Base-by-base conservation (phyloP, 352 stramenopile genomes). In the Thraustotheca clavata region DNA sequence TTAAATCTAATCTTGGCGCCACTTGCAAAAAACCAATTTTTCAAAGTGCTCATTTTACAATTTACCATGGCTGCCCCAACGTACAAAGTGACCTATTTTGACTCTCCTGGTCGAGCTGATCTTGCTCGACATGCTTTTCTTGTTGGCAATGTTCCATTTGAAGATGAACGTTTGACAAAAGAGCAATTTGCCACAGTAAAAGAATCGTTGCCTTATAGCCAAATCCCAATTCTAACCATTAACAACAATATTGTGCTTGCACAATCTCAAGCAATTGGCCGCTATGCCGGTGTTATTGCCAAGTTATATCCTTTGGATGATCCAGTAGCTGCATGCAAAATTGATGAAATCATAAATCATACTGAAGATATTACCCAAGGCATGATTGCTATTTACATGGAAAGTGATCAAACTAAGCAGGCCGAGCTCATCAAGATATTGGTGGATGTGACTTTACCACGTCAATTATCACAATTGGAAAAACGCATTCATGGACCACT, bases 31-130 rank as follows among this genome's bases (percentile, higher is more conserved):
- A n/a, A n/a, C n/a, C n/a, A n/a, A n/a, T n/a, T n/a, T n/a, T n/a
- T n/a, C n/a, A n/a, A n/a, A n/a, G n/a, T n/a, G n/a, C n/a, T n/a
- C n/a, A n/a, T n/a, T n/a, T n/a, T n/a, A n/a, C n/a, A n/a, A n/a
- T 20, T 31, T 9, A 24, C 43, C 3, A 52, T 52, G 43, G 43
- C n/a, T 7, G 24, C 31, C 8, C 43, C 43, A 31, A 26, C 43
- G 11, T 31, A 85, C 36, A 86, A 81, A 54, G 32, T 87, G 24
- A 79, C 72, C 33, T 87, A 86, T 60, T 80, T 87, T 24, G 73
- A 79, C 41, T 69, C 76, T 36, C 57, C 70, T 35, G 78, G 75
- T 0, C 75, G 78, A 26, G 78, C 75, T 36, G 78, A 87, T 68
- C 57, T 73, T 3, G 80, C 79, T 41, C 75, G 78, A 0, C 59